A percentile compares a stretch with the other conserved stretches of the same genome.
phyloP scores from a whole-genome alignment of 2,329 filamentous ascomycete species.

The Mycosphaerelloides madeirae region DNA sequence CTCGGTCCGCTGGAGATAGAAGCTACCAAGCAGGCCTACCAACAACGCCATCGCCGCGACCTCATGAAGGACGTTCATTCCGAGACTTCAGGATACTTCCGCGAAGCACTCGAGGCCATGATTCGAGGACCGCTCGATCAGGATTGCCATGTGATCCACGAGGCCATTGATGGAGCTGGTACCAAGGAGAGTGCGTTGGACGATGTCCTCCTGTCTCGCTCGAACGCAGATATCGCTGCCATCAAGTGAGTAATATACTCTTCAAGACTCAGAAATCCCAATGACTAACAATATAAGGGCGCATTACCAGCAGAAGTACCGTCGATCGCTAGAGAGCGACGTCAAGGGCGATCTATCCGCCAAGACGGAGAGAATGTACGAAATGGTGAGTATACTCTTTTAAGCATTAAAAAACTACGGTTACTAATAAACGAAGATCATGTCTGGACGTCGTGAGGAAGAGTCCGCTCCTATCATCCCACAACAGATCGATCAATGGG shows the following conservation, averaged over 20 bases:
- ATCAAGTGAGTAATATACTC: no score
- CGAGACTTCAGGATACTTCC: slow-evolving; percentile 70
- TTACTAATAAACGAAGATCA: slow-evolving; percentile 41
- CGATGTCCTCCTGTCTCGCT: slow-evolving; percentile 75
- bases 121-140: slow-evolving; percentile 72
- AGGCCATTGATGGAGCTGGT: slow-evolving; percentile 71
- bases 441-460: slow-evolving; percentile 69
- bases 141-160: slow-evolving; percentile 66
- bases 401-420: no score
- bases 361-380: slow-evolving; percentile 81
- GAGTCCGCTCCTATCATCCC: slow-evolving; percentile 71
- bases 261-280: no score
- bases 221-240: slow-evolving; percentile 79
- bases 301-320: slow-evolving; percentile 66
- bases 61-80: slow-evolving; percentile 70
- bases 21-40: slow-evolving; percentile 62
- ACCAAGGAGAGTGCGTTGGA: slow-evolving; percentile 85
- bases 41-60: slow-evolving; percentile 59
- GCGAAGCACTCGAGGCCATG: slow-evolving; percentile 68
- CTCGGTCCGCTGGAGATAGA: slow-evolving; percentile 76
- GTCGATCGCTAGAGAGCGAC: slow-evolving; percentile 62
- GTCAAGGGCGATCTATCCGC: slow-evolving; percentile 75
- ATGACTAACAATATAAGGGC: no score
- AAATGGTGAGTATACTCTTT: slow-evolving; percentile 46
- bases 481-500: slow-evolving; percentile 69